Evolutionary conservation across 352 stramenopile genomes (phyloP), one percentile per base, ranked within the genome.

Genomic region (Pythium guiyangense): DNA sequence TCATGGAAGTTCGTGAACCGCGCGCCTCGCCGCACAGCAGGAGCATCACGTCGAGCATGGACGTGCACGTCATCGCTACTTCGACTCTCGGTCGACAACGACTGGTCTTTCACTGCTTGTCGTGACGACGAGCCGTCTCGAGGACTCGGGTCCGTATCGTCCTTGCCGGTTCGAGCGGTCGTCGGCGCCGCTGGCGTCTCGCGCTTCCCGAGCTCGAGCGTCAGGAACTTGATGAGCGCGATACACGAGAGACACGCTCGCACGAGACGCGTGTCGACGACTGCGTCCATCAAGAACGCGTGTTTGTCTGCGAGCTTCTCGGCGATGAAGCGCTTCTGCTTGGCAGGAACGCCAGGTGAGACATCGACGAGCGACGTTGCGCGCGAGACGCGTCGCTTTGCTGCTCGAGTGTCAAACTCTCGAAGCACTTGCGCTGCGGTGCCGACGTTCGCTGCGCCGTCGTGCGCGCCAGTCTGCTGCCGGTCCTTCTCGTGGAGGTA

Each of bases 221-320:
- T 51, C 15, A 91, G 54, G 44, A 91, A 86, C 11, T 74, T 72
- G 35, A 88, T 72, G n/a, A 91, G 62, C 0, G 77, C 67, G 2
- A 88, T 69, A 8, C 79, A 80, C 11, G 76, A 82, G 37, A 84
- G 73, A 18, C 70, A 68, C 35, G 76, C 71, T 14, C 77, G 66
- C n/a, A 79, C 66, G 8, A 91, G 69, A 0, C 81, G 73, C 18
- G 82, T 62, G 47, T 91, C 78, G 5, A 86, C 66, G 26, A 89
- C 77, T 0, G 81, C 77, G 27, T 89, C 78, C 58, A 86, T 79
- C n/a, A 91, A 57, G 42, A 91, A 91, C 39, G 71, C 59, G 58
- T 84, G 63, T 59, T 91, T 91, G 43, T 69, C 63, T 17, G 86
- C 43, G 31, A 91, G 52, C 22, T 82, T 79, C 17, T 67, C 62